Base-by-base conservation (phyloP, 2,329 filamentous ascomycete genomes). In the Venturia pyrina region DNA sequence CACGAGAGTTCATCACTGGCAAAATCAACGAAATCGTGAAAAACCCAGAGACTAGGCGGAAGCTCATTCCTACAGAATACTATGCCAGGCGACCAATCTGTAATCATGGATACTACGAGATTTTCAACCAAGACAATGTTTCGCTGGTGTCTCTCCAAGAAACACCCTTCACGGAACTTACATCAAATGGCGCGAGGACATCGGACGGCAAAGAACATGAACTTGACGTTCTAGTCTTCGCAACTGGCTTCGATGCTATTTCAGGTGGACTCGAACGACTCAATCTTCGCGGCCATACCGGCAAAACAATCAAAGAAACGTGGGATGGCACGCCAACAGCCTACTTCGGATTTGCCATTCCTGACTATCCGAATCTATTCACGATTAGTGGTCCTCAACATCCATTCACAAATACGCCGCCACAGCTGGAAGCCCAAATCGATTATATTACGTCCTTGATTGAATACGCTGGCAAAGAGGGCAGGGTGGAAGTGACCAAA, bases 91-190 rank as follows among this genome's bases (percentile, higher is more conserved):
- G 70, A 11, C 68, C 71, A 11, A 71, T 70, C 3, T 62, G 70
- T 68, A 70, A 70, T 68, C 71, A 72, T 79, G 37, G 71, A 69
- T 5, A 60, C 17, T 60, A 60, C 40, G 57, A 37, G n/a, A 69
- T 73, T 61, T 65, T 76, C 59, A 70, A 71, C 40, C 61, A 63
- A 2, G 71, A 70, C 17, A 71, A 72, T 5, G 75, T 77, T 28
- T 63, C 65, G 0, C 66, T 66, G 24, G 66, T 60, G 1, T 37
- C 32, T 24, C 57, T 60, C 5, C 37, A 60, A 17, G 40, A 60
- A 84, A 87, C 69, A 83, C 83, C 2, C 75, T 81, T 0, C 87
- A 82, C 82, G 81, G 86, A 37, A 65, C 75, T 75, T 28, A 71
- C 68, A 4, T 60, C 62, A 28, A 67, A 67, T 1, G 73, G 75